Evolutionary conservation across 2,329 filamentous ascomycete species (phyloP).

Genomic region (Anthostomella pinea): DNA sequence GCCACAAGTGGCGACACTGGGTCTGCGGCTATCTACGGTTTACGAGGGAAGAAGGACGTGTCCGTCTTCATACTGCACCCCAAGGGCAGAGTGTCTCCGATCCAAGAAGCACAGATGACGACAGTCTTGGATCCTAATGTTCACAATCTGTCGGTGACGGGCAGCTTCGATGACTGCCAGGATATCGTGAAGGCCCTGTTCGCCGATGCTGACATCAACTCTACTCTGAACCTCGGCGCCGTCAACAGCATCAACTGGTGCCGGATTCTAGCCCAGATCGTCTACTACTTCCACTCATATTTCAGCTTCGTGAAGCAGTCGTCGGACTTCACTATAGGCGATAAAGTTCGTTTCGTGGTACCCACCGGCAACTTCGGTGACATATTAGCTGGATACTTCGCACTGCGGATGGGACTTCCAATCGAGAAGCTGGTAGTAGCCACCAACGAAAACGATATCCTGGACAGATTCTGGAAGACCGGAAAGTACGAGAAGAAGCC

Average conservation of each 20-base stretch:
- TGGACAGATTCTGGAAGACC: conserved; percentile 91
- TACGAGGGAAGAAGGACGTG: conserved; percentile 94
- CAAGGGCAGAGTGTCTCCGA: conserved; percentile 76
- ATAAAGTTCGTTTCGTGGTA: conserved; percentile 79
- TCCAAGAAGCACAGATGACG: conserved; percentile 97
- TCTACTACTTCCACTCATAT: conserved; percentile 96
- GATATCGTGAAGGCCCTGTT: conserved; percentile 95
- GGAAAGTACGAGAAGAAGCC: conserved; percentile 86
- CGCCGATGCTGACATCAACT: conserved; percentile 79
- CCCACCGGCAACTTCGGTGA: conserved; percentile 95
- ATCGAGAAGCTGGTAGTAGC: conserved; percentile 86
- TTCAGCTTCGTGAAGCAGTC: conserved; percentile 69
- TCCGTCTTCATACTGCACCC: conserved; percentile 94
- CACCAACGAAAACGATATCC: conserved; percentile 96
- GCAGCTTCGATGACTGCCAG: conserved; percentile 96
- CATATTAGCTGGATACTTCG: conserved; percentile 90
- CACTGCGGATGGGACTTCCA: conserved; percentile 84
- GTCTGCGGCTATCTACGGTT: conserved; percentile 91
- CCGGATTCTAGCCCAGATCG: conserved; percentile 91
- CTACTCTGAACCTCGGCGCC: conserved; percentile 77
- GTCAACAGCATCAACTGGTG: conserved; percentile 98
- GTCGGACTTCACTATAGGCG: conserved; percentile 58
- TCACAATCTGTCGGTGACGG: conserved; percentile 84
- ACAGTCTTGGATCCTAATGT: conserved; percentile 88
- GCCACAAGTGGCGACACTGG: conserved; percentile 88